These are phyloP conservation scores for Pythium phragmitis DNA, from an alignment of 352 stramenopile genomes.

Conservation along the genomic window DNA sequence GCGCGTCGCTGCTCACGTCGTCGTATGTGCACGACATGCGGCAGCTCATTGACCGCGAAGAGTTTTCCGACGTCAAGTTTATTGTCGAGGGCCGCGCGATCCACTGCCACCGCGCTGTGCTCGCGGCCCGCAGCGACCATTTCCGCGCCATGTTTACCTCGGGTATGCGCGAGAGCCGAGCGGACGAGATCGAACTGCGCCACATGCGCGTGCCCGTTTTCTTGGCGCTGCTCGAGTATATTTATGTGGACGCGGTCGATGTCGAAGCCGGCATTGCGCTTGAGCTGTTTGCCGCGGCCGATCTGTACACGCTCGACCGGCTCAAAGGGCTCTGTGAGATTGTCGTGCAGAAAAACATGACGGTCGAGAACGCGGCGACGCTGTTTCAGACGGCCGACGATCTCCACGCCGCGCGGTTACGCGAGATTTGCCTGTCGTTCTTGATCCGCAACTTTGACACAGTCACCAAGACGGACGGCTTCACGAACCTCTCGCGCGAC, in stretches of 20 bases:
- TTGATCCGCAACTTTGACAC: conserved; percentile 91
- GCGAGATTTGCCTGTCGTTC: conserved; percentile 89
- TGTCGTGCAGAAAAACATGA: conserved; percentile 89
- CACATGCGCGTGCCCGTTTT: conserved; percentile 93
- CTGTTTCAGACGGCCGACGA: conserved; percentile 88
- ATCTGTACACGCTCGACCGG: conserved; percentile 94
- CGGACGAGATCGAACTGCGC: conserved; percentile 85
- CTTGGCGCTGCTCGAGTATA: conserved; percentile 94
- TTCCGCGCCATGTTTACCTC: conserved; percentile 95
- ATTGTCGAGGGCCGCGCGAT: conserved; percentile 83
- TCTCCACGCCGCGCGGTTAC: conserved; percentile 74
- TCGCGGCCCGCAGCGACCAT: conserved; percentile 93
- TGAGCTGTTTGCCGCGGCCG: conserved; percentile 92
- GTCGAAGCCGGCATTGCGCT: conserved; percentile 91
- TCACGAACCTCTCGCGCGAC: conserved; percentile 79
- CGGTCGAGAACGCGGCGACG: conserved; percentile 80
- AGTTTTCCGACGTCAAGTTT: conserved; percentile 89
- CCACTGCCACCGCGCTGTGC: conserved; percentile 88
- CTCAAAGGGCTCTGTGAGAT: conserved; percentile 92
- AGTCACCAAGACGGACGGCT: conserved; percentile 90
- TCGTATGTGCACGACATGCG: conserved; percentile 90
- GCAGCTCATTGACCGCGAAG: conserved; percentile 89
- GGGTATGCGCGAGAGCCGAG: conserved; percentile 90
- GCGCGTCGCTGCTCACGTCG: conserved; percentile 76
- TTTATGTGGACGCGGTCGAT: conserved; percentile 96